Base-by-base conservation (phyloP, 78 protist genomes). In the Chrysochromulina parva region DNA sequence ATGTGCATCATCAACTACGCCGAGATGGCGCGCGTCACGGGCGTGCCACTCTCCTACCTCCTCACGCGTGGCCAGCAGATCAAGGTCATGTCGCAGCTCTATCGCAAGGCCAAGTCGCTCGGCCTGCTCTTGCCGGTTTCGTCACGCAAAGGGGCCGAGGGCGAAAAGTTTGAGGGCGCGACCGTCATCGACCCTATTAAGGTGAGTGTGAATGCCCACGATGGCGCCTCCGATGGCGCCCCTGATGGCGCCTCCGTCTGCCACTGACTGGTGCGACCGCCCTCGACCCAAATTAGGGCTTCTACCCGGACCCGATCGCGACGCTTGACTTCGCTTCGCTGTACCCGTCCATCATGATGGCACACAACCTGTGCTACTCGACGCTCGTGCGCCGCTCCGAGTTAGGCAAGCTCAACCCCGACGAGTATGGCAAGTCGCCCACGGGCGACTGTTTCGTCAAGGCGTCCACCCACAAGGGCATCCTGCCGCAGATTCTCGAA, bases 281-380 rank as follows among this genome's bases (percentile, higher is more conserved):
- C 38, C 38, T 38, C 38, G 38, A 38, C 38, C 38, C 38, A 38
- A 38, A 38, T 38, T 38, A 38, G 38, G 38, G 38, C 38, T 38
- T 38, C 38, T 38, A 38, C 38, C 62, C 5, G 14, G 90, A 89
- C 52, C 99, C 99, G 24, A 96, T 99, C 19, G 97, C 99, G 26
- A 98, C 99, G 1, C 96, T 99, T 69, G 99, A 99, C 93, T 99
- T 99, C 90, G 93, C 99, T 17, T 96, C 98, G 81, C 97, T 99
- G 74, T 99, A 99, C 93, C 99, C 99, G 38, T 98, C 99, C 14
- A 99, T 99, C 91, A 99, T 99, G 99, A 98, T 98, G 97, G 99
- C 99, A 16, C 99, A 99, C 92, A 99, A 99, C 91, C 95, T 99
- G 52, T 99, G 99, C 94, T 99, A 99, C 88, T 93, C 99, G 7